Conservation (phyloP, 805 yeast species). For the Hanseniaspora mollemarum region DNA sequence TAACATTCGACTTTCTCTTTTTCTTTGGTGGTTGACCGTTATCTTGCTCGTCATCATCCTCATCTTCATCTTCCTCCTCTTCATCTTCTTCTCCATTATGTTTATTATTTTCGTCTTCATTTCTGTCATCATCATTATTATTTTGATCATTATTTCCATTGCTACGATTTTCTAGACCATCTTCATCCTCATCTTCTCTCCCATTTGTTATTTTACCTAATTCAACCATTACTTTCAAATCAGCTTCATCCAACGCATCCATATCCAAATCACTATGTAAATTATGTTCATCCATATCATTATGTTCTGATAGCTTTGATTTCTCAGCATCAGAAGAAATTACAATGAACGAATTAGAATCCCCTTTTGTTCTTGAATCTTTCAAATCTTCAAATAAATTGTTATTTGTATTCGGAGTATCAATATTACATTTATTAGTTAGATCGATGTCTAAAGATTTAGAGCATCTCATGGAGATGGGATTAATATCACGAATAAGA, state of each 20-base stretch:
- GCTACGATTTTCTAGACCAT: neutral
- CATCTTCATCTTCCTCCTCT: neutral
- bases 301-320: neutral
- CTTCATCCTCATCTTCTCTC: neutral
- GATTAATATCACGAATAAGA: neutral
- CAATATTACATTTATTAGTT: neutral
- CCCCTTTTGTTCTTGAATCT: neutral
- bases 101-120: neutral
- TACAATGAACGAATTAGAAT: neutral
- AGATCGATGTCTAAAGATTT: neutral
- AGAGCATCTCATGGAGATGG: neutral
- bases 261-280: constrained; percentile 14
- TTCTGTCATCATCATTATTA: neutral
- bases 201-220: constrained; percentile 9
- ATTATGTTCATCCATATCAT: neutral
- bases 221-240: constrained; percentile 15
- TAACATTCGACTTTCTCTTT: constrained; percentile 5
- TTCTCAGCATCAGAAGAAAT: neutral
- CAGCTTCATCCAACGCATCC: constrained; percentile 15
- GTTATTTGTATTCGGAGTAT: too few relatives aligned
- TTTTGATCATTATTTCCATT: constrained; percentile 8
- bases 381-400: neutral
- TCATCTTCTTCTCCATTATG: neutral
- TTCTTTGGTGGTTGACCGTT: neutral
- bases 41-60: neutral